Evolutionary conservation across 2,329 filamentous ascomycete species (phyloP).

Genomic region (Sporothrix luriei): DNA sequence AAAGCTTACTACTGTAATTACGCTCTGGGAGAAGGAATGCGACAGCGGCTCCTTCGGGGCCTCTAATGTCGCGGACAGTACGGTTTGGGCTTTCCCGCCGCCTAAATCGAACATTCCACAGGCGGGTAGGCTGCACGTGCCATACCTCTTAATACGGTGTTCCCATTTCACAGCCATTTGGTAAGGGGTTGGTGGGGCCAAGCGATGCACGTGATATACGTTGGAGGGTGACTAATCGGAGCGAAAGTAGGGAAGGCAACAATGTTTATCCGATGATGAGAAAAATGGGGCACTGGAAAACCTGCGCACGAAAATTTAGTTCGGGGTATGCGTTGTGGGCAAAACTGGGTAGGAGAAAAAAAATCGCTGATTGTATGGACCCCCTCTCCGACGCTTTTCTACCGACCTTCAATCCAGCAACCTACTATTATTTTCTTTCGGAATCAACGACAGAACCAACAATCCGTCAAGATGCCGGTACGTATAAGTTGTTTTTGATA

Average conservation of each 20-base stretch:
- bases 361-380: slow-evolving; percentile 31
- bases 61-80: background rate
- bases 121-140: slow-evolving; percentile 18
- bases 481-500: slow-evolving; percentile 35
- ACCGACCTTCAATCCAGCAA: slow-evolving; percentile 37
- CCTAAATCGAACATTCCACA: background rate
- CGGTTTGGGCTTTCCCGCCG: background rate
- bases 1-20: slow-evolving; percentile 19
- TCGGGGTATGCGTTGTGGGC: slow-evolving; percentile 20
- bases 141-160: slow-evolving; percentile 8
- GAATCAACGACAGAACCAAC: slow-evolving; percentile 41
- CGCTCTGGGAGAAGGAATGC: slow-evolving; percentile 12
- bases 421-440: slow-evolving; percentile 35
- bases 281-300: slow-evolving; percentile 8
- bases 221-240: background rate
- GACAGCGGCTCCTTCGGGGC: slow-evolving; percentile 1
- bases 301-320: slow-evolving; percentile 34
- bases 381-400: slow-evolving; percentile 31
- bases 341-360: slow-evolving; percentile 23
- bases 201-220: background rate
- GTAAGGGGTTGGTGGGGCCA: background rate
- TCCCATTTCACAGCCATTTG: slow-evolving; percentile 7
- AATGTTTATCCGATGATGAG: slow-evolving; percentile 30
- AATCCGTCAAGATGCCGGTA: slow-evolving; percentile 48
- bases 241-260: background rate